Percentiles rank a stretch among this genome's conserved stretches.
These are phyloP conservation scores for Buddleja alternifolia DNA, from an alignment of 257 asterid genomes.

Conservation along the genomic window DNA sequence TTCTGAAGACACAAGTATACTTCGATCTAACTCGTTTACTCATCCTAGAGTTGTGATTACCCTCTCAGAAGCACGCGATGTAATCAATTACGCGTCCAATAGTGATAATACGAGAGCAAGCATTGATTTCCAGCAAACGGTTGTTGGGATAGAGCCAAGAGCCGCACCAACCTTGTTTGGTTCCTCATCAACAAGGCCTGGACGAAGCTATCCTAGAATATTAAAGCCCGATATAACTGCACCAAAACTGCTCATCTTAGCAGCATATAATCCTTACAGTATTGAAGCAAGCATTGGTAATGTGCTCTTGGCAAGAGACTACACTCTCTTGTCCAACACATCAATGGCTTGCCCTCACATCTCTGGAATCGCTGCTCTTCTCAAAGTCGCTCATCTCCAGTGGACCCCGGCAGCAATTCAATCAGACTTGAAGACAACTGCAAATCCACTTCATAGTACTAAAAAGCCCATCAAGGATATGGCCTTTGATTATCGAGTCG, in stretches of 20 bases:
- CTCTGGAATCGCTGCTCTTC: constrained; percentile 47
- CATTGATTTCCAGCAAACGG: constrained; percentile 42
- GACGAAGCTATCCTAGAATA: constrained; percentile 31
- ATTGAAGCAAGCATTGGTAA: constrained; percentile 18
- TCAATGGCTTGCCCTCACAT: constrained; percentile 58
- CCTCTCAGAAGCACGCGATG: constrained; percentile 23
- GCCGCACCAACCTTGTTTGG: constrained; percentile 42
- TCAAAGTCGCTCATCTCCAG: constrained; percentile 40
- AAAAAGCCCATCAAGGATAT: constrained; percentile 34
- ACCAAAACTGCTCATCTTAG: constrained; percentile 42
- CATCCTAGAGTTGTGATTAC: constrained; percentile 40
- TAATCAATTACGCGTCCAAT: constrained; percentile 28
- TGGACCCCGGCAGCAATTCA: constrained; percentile 56
- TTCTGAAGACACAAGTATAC: constrained; percentile 28
- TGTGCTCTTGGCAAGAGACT: constrained; percentile 28
- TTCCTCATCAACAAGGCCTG: constrained; percentile 42
- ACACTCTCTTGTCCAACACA: constrained; percentile 36
- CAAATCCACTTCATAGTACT: constrained; percentile 32
- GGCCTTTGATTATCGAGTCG: constrained; percentile 15
- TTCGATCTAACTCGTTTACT: constrained; percentile 26
- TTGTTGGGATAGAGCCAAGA: constrained; percentile 35
- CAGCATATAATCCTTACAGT: constrained; percentile 31
- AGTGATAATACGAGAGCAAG: constrained; percentile 26
- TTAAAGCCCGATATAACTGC: constrained; percentile 48
- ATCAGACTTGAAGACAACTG: constrained; percentile 50